Base-by-base conservation (phyloP, 2,329 filamentous ascomycete species). In the Penicillium sp. region DNA sequence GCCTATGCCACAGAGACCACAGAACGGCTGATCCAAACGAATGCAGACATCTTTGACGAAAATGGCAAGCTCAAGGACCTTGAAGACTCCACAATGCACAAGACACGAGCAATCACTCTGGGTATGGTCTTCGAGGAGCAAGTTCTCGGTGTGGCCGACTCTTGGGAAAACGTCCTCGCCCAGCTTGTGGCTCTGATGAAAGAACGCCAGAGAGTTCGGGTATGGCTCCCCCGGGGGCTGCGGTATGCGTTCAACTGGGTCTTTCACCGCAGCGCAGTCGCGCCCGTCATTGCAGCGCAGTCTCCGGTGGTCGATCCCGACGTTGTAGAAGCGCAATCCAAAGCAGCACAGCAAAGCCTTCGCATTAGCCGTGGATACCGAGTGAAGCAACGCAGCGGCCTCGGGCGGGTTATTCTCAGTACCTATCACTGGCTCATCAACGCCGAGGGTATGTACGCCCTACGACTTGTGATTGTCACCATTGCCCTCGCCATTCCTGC, bases 121-220 rank as follows among this genome's bases (percentile, higher is more conserved):
- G 64, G 65, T 10, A 73, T 77, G 68, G 68, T 74, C 3, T 59
- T 73, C 6, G 71, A 76, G 37, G 72, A 76, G 51, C 63, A 68
- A 10, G 59, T 74, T 4, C 34, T 63, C 4, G 47, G 42, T 4
- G 39, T 62, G 7, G 48, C 45, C 51, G 11, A 56, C 0, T 52
- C 61, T 0, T 56, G 64, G 4, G 63, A 71, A 25, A 43, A 45
- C 1, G 45, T 75, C 0, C 50, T 76, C 0, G 54, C 58, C 3
- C 58, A 67, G 9, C 54, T 74, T 2, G 46, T 65, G 0, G 50
- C 58, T 0, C 58, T 73, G 2, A 62, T 70, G 5, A 53, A 63
- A 14, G 52, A 56, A 3, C 64, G 68, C 9, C 65, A 59, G 1
- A 51, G 44, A 1, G 54, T 56, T 2, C 64, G 66, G 0, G 43